Evolutionary conservation across 2,329 filamentous ascomycete genomes (phyloP).

Genomic region (Beauveria medogensis): DNA sequence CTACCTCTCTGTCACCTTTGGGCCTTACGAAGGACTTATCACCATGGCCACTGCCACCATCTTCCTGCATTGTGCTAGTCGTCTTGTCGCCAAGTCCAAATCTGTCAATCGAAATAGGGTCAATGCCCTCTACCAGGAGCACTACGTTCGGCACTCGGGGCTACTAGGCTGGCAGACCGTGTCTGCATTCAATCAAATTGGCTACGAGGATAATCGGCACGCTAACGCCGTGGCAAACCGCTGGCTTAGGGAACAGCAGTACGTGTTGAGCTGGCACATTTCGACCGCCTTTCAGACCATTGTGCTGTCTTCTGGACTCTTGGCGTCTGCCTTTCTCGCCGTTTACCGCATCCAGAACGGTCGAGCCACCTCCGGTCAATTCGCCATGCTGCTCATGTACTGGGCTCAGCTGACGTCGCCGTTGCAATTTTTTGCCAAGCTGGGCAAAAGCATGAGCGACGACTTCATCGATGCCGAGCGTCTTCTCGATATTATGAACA

Average conservation of each 20-base stretch:
- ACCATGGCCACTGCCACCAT: slow-evolving; percentile 49
- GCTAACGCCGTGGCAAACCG: slow-evolving; percentile 38
- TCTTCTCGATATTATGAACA: slow-evolving; percentile 50
- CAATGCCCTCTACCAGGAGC: slow-evolving; percentile 46
- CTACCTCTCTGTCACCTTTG: slow-evolving; percentile 51
- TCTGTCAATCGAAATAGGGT: slow-evolving; percentile 41
- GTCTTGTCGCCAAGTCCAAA: slow-evolving; percentile 43
- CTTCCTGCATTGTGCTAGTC: slow-evolving; percentile 46
- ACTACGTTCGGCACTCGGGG: slow-evolving; percentile 46
- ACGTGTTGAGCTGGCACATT: slow-evolving; percentile 36
- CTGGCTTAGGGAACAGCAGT: slow-evolving; percentile 30
- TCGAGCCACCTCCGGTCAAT: slow-evolving; percentile 54
- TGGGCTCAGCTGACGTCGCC: slow-evolving; percentile 66
- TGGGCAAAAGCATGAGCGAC: slow-evolving; percentile 48
- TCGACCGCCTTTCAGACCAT: slow-evolving; percentile 50
- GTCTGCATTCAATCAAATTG: slow-evolving; percentile 50
- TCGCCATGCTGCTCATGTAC: slow-evolving; percentile 64
- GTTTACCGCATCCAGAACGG: slow-evolving; percentile 59
- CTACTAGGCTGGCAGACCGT: slow-evolving; percentile 53
- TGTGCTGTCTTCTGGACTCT: slow-evolving; percentile 60
- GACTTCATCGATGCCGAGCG: slow-evolving; percentile 51
- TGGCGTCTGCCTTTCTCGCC: slow-evolving; percentile 53
- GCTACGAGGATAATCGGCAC: slow-evolving; percentile 48
- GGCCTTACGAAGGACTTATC: slow-evolving; percentile 55
- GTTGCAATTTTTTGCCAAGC: slow-evolving; percentile 58